Conservation (phyloP, 306 rosid genomes). For the Cucumis melo region DNA sequence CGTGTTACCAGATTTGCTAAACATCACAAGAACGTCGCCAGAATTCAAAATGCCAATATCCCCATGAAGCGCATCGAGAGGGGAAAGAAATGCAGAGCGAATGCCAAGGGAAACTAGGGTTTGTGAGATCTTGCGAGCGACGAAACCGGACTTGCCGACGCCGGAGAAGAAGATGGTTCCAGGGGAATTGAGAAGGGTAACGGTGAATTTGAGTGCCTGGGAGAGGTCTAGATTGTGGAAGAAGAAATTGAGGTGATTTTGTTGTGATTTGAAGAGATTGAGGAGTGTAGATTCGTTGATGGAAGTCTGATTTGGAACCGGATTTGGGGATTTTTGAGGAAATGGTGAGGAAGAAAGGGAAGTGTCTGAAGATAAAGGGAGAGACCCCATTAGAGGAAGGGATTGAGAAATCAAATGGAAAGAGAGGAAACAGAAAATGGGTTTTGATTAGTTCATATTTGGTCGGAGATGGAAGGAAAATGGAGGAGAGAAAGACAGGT, state of each 20-base stretch:
- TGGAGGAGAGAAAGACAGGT: not conserved
- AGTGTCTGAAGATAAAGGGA: constrained; percentile 13
- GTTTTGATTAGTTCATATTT: not conserved
- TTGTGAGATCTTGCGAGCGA: constrained; percentile 89
- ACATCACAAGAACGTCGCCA: constrained; percentile 57
- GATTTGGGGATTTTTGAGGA: constrained; percentile 7
- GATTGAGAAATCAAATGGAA: not conserved
- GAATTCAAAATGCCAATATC: constrained; percentile 62
- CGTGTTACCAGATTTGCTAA: constrained; percentile 85
- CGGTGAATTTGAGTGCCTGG: constrained; percentile 74
- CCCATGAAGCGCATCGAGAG: constrained; percentile 95
- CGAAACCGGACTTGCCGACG: constrained; percentile 95
- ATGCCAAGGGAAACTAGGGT: constrained; percentile 86
- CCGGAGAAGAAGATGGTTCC: constrained; percentile 91
- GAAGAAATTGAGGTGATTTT: constrained; percentile 88
- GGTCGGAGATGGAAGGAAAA: not conserved
- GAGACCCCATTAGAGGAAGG: constrained; percentile 27
- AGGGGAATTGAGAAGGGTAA: constrained; percentile 43
- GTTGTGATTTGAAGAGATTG: constrained; percentile 72
- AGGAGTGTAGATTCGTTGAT: constrained; percentile 50
- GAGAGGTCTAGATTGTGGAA: constrained; percentile 66
- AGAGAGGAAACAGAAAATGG: not conserved
- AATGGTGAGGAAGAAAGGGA: not conserved
- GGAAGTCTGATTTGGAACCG: not conserved
- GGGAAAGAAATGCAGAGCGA: constrained; percentile 73